Base-by-base conservation (phyloP, 352 stramenopile species). In the Phytophthora rubi region DNA sequence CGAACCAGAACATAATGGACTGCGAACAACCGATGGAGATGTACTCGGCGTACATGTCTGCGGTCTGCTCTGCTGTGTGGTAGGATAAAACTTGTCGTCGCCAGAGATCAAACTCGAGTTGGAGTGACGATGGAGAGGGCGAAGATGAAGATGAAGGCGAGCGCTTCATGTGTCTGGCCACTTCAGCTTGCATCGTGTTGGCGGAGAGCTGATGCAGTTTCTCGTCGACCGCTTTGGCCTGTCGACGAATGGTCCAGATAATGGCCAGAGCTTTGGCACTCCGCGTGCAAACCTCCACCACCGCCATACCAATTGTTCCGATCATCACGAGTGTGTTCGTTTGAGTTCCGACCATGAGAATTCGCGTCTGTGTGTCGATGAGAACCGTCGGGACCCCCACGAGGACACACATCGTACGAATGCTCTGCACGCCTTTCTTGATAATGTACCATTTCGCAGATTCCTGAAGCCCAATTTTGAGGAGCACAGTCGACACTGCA, bases 1-100 rank as follows among this genome's bases (percentile, higher is more conserved):
- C 47, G 18, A 53, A 53, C 47, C 47, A 53, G 3, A 53, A 53
- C n/a, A 53, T 30, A 8, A 53, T 32, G 47, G 47, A 53, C 21
- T 53, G 47, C 9, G 18, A 53, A 3, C 47, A 53, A 3, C 47
- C 47, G 18, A 53, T 53, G 10, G 47, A 26, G 6, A 53, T 53
- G 47, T 53, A 53, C 18, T 53, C 47, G 21, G 47, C 47, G 47
- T 53, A 53, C 3, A 30, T 53, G 9, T 53, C 47, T 28, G 47
- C 47, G 7, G 47, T n/a, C 47, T 4, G n/a, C 21, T 53, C 47
- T 3, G 21, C 47, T 16, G 47, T 33, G 21, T 53, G n/a, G 47
- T 53, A 53, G 10, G 47, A 32, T 15, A 53, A 9, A 30, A 53
- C 21, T 16, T 33, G 47, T 16, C 18, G 47, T 33, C 21, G 8